Conservation (phyloP, 176 grass and related monocot genomes). For the Oryza punctata region DNA sequence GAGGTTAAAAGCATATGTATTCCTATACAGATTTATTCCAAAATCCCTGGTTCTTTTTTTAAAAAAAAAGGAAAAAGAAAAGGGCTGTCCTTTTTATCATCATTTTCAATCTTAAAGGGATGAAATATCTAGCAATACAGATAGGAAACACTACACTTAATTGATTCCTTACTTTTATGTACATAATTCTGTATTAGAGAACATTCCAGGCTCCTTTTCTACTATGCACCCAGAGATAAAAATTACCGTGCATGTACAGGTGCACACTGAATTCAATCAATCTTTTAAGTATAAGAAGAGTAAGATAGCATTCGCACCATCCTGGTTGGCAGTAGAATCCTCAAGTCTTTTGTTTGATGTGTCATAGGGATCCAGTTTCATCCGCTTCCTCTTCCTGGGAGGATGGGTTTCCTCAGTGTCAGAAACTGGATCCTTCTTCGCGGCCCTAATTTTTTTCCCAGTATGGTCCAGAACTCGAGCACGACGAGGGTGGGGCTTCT, state of each 20-base stretch:
- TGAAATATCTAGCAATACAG: not conserved
- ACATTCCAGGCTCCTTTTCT: not conserved
- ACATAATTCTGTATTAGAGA: not conserved
- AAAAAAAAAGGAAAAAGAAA: too few relatives aligned
- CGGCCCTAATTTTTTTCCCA: constrained; percentile 78
- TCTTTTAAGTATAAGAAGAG: not conserved
- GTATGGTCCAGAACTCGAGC: constrained; percentile 67
- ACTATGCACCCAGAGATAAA: constrained; percentile 7
- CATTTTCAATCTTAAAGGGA: not conserved
- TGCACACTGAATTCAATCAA: not conserved
- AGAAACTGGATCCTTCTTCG: constrained; percentile 53
- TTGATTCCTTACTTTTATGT: not conserved
- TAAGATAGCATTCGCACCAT: constrained; percentile 42
- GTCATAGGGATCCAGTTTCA: constrained; percentile 84
- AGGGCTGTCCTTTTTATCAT: not conserved
- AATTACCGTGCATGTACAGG: not conserved
- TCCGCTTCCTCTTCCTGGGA: constrained; percentile 76
- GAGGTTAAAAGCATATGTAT: not conserved
- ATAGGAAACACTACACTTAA: constrained; percentile 16
- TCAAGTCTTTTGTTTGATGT: constrained; percentile 89
- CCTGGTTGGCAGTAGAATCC: constrained; percentile 49
- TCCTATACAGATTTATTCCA: not conserved
- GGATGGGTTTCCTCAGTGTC: constrained; percentile 45
- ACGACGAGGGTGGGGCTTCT: constrained; percentile 40
- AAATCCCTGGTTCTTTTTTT: not conserved